Base-by-base conservation (phyloP, 257 asterid species). In the Forsythia viridissima region DNA sequence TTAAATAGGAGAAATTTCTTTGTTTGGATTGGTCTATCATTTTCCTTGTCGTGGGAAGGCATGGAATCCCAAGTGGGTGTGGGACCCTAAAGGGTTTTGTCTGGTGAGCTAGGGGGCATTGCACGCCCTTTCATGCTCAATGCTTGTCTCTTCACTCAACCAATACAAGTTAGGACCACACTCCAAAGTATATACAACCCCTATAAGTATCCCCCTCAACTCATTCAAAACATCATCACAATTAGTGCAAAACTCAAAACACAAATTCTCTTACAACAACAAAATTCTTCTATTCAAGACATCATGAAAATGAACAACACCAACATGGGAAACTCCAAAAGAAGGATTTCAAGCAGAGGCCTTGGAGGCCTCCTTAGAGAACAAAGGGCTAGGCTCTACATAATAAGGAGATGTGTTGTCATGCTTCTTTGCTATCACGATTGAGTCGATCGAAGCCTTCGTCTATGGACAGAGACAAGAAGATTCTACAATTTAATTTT, bases 341-440 rank as follows among this genome's bases (percentile, higher is more conserved):
- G 94, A 70, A 91, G 91, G 70, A 81, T 85, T 57, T 84, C 94
- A 3, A 91, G 92, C 85, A 88, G 94, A 85, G 92, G 97, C n/a
- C 85, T 93, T n/a, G 94, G 94, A 79, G 92, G 94, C 24, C 92
- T 89, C 30, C 87, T 93, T 0, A 88, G 91, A 74, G 92, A 93
- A 77, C 98, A 93, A 81, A 91, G 94, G 79, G 94, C 98, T 21
- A 89, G 84, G 78, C 96, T 93, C 20, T 93, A 93, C 82, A 93
- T 93, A 78, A 93, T 93, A 12, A 83, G 89, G 43, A 84, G 98
- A 78, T 93, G 98, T 68, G 96, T 93, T 0, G 96, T 93, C 71
- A 93, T 93, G 98, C 98, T 93, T 30, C 94, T 93, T 65, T 93
- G 98, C 80, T 93, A 92, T 86, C 97, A 83, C 30, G 91, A 87